Conservation (phyloP, 257 asterid species). For the Parsonsia alboflavescens region DNA sequence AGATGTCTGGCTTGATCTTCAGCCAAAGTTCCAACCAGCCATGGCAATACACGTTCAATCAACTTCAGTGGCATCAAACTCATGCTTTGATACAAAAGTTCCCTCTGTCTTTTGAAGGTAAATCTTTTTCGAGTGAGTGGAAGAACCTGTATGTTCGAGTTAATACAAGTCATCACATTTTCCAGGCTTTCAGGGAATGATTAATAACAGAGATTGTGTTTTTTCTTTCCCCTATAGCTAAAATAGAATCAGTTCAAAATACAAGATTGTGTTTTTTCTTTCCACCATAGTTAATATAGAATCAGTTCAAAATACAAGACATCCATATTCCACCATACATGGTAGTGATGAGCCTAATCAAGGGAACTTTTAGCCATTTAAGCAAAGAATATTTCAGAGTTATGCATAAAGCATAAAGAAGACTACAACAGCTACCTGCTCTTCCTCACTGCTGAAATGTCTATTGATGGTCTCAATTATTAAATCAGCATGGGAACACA, state of each 20-base stretch:
- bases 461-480: constrained; percentile 37
- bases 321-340: background rate
- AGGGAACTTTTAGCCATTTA: background rate
- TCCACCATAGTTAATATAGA: background rate
- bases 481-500: constrained; percentile 43
- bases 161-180: background rate
- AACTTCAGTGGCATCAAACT: constrained; percentile 44
- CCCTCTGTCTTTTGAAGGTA: constrained; percentile 37
- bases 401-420: background rate
- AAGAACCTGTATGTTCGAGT: constrained; percentile 34
- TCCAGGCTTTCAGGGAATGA: constrained; percentile 5
- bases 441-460: constrained; percentile 42
- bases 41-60: constrained; percentile 47
- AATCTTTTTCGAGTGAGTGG: constrained; percentile 43
- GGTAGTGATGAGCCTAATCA: background rate
- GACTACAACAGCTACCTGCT: constrained; percentile 26
- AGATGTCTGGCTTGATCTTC: constrained; percentile 40
- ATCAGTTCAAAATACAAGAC: background rate
- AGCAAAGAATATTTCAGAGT: background rate
- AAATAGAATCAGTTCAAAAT: background rate
- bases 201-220: background rate
- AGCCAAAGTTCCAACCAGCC: constrained; percentile 35
- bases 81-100: constrained; percentile 38
- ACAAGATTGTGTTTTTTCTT: background rate
- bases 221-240: background rate